Conservation (phyloP, 2,329 filamentous ascomycete genomes). For the Fusarium burgessii region DNA sequence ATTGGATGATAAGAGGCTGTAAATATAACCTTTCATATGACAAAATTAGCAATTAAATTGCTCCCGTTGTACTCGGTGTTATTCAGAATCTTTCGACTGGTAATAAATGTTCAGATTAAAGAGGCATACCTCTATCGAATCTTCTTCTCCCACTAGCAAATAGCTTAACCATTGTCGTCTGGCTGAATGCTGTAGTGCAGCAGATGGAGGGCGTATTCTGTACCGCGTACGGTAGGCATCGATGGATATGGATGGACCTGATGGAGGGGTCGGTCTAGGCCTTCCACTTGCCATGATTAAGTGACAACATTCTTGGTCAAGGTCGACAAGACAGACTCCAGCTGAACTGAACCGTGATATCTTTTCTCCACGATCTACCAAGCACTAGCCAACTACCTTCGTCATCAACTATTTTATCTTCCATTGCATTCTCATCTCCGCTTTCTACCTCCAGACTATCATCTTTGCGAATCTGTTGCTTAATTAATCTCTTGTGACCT, state of each 20-base stretch:
- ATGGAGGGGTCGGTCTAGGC: conserved; percentile 17
- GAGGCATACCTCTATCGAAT: not conserved
- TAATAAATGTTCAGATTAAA: not conserved
- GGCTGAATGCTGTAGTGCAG: conserved; percentile 17
- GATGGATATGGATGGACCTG: not conserved
- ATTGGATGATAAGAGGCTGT: not conserved
- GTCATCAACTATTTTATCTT: not conserved
- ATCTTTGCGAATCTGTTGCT: conserved; percentile 5
- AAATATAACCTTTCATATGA: not conserved
- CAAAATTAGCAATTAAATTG: no score
- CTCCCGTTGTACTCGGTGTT: no score
- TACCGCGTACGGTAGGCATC: not conserved
- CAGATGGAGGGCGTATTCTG: not conserved
- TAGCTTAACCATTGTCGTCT: conserved; percentile 24
- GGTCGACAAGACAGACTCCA: not conserved
- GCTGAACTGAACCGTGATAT: conserved; percentile 14
- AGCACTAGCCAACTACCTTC: not conserved
- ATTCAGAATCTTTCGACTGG: no score
- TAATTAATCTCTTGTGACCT: conserved; percentile 15
- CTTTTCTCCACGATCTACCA: conserved; percentile 2
- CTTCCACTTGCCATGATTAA: conserved; percentile 15
- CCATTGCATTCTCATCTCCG: not conserved
- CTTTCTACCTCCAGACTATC: not conserved
- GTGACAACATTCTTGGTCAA: conserved; percentile 27
- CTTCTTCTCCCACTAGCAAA: conserved; percentile 11